A percentile compares a stretch with the other conserved stretches of the same genome.
Conservation (phyloP, 768 basidiomycete genomes). For the Harrya chromipes region DNA sequence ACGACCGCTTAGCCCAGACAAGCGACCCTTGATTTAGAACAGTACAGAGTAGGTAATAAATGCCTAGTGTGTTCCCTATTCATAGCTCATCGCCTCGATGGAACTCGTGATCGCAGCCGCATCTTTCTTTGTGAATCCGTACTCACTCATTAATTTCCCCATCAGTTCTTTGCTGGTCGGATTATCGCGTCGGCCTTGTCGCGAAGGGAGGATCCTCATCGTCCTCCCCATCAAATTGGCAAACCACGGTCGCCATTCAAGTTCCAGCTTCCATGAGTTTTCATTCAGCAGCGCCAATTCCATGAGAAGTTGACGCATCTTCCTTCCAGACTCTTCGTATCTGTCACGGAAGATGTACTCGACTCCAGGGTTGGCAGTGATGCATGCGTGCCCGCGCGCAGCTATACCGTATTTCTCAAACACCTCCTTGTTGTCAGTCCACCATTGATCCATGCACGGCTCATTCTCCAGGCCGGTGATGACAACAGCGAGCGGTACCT, state of each 20-base stretch:
- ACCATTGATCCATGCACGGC: conserved; percentile 37
- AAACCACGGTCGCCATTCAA: conserved; percentile 14
- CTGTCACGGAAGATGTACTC: conserved; percentile 20
- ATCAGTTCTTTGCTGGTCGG: conserved; percentile 9
- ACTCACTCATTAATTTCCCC: conserved; percentile 12
- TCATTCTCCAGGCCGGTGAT: conserved; percentile 40
- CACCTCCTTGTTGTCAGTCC: conserved; percentile 30
- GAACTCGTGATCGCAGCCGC: conserved; percentile 16
- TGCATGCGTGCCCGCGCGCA: conserved; percentile 37
- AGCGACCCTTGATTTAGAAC: too few species aligned
- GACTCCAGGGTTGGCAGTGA: conserved; percentile 34
- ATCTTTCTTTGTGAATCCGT: conserved; percentile 17
- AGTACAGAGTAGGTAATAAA: too few species aligned
- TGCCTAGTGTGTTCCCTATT: too few species aligned
- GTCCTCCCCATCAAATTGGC: conserved; percentile 18
- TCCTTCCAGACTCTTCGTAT: conserved; percentile 31
- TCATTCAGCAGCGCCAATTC: background rate
- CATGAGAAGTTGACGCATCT: conserved; percentile 17
- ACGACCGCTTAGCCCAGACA: too few species aligned
- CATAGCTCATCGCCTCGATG: conserved; percentile 12
- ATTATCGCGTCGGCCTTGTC: background rate
- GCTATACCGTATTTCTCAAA: conserved; percentile 32
- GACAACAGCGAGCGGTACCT: conserved; percentile 38
- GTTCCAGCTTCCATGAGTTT: conserved; percentile 21
- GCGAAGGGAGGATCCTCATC: conserved; percentile 15